Percentiles rank a stretch among this genome's conserved stretches.
phyloP scores from a whole-genome alignment of 2,329 filamentous ascomycete species.

The Stagonosporopsis tanaceti region DNA sequence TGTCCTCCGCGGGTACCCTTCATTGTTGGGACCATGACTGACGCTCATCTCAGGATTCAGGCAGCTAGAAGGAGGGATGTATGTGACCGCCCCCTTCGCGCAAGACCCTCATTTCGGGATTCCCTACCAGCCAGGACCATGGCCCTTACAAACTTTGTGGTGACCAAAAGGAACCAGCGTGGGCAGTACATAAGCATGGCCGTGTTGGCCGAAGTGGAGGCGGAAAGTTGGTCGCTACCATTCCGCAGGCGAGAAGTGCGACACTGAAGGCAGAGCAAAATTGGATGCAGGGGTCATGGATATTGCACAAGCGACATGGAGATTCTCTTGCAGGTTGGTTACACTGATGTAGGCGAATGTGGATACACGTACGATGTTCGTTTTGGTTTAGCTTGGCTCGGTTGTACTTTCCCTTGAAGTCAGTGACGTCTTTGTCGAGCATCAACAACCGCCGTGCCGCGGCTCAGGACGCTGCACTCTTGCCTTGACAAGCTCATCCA shows the following conservation, averaged over 20 bases:
- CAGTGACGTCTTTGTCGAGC: conserved; percentile 14
- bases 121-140: conserved; percentile 1
- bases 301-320: neutral
- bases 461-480: neutral
- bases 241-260: neutral
- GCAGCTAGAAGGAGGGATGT: conserved; percentile 3
- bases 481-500: neutral
- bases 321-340: conserved; percentile 4
- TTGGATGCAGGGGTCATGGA: neutral
- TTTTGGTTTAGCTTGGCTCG: neutral
- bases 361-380: neutral
- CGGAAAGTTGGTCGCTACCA: neutral
- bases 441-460: conserved; percentile 18
- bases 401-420: conserved; percentile 5
- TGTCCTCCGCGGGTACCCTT: neutral
- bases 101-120: neutral
- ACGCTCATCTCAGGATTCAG: conserved; percentile 13
- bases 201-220: neutral
- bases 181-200: neutral
- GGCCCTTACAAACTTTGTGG: conserved; percentile 9
- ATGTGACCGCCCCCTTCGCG: neutral
- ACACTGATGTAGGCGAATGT: neutral
- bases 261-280: neutral
- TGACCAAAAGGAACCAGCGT: neutral
- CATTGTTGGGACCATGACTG: conserved; percentile 7